phyloP scores from a whole-genome alignment of 768 basidiomycete species.

The Lactarius hengduanensis region DNA sequence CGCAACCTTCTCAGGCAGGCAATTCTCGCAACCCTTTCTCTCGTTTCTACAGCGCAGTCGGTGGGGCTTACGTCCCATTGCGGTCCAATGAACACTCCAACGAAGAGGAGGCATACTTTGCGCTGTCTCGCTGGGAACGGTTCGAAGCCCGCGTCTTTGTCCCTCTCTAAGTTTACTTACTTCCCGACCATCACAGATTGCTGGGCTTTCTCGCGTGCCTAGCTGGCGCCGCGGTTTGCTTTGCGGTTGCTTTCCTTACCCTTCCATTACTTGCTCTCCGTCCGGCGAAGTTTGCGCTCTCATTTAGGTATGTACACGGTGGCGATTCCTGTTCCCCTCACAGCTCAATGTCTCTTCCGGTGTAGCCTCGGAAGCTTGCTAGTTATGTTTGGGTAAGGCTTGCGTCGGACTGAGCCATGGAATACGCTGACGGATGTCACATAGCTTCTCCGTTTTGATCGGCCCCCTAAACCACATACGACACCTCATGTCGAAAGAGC shows the following conservation, averaged over 20 bases:
- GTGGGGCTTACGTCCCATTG: conserved; percentile 85
- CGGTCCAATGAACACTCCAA: conserved; percentile 78
- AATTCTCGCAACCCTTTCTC: conserved; percentile 63
- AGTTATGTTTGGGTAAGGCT: conserved; percentile 89
- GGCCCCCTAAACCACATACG: conserved; percentile 92
- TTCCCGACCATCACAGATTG: conserved; percentile 47
- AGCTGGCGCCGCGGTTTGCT: conserved; percentile 89
- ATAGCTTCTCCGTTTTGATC: conserved; percentile 77
- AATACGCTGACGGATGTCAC: background rate
- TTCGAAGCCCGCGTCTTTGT: conserved; percentile 34
- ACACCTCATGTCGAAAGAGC: conserved; percentile 79
- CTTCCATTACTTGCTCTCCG: conserved; percentile 69
- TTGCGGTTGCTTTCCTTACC: conserved; percentile 86
- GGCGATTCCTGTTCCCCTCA: background rate
- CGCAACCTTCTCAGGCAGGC: conserved; percentile 42
- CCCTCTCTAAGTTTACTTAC: conserved; percentile 9
- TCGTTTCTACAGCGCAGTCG: conserved; percentile 83
- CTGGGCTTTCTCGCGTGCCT: conserved; percentile 90
- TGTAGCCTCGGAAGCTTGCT: conserved; percentile 80
- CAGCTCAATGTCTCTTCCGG: conserved; percentile 10
- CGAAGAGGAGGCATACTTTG: conserved; percentile 96
- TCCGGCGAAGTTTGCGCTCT: conserved; percentile 87
- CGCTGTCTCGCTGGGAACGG: conserved; percentile 92
- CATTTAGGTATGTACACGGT: conserved; percentile 59
- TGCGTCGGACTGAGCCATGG: background rate